phyloP scores from a whole-genome alignment of 371 early-diverging fungal species.

The Zychaea mexicana region DNA sequence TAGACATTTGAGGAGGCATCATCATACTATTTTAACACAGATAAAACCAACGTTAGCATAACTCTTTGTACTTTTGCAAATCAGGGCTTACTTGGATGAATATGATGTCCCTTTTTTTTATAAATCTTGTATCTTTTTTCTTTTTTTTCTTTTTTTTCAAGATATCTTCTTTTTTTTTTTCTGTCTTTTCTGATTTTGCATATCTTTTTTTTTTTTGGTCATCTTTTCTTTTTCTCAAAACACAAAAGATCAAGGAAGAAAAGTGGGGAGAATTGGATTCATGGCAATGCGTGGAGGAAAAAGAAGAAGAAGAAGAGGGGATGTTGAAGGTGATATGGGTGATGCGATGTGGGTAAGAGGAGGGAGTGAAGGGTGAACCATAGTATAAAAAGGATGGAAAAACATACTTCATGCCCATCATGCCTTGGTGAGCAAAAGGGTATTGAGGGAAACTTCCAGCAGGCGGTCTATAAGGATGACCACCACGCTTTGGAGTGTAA shows the following conservation, averaged over 20 bases:
- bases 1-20: neutral
- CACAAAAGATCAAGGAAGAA: neutral
- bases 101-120: neutral
- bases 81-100: no score
- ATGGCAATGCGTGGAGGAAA: neutral
- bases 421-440: constrained; percentile 11
- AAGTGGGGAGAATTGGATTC: neutral
- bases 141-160: constrained; percentile 1
- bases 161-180: neutral
- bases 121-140: neutral
- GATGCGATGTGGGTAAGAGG: neutral
- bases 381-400: constrained; percentile 9
- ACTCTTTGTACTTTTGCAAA: no score
- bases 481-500: neutral
- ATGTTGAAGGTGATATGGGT: neutral
- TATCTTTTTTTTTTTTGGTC: neutral
- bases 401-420: constrained; percentile 15
- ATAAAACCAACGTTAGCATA: neutral
- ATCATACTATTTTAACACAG: constrained; percentile 1
- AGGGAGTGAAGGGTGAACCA: neutral
- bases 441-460: constrained; percentile 3
- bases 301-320: neutral
- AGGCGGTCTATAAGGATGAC: neutral
- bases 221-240: neutral
- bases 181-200: neutral